These are phyloP conservation scores for Auricularia auricula-judae DNA, from an alignment of 768 basidiomycete species.

Conservation along the genomic window DNA sequence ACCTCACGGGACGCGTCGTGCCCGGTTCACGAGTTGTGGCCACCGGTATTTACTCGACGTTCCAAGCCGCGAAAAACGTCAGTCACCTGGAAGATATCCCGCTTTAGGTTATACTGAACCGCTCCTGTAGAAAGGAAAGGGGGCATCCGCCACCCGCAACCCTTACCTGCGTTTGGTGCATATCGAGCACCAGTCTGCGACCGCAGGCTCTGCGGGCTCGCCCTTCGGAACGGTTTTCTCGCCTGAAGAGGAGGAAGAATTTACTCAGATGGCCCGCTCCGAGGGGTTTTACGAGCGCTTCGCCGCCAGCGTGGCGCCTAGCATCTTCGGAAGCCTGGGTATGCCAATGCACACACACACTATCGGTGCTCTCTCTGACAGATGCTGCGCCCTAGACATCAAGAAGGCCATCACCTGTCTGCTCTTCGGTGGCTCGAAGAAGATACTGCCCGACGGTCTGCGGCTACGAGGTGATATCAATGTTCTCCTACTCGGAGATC, in stretches of 20 bases:
- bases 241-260: constrained; percentile 96
- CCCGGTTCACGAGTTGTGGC: constrained; percentile 93
- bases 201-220: constrained; percentile 52
- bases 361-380: not conserved
- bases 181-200: constrained; percentile 77
- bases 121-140: constrained; percentile 38
- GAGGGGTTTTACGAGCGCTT: constrained; percentile 90
- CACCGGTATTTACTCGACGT: constrained; percentile 95
- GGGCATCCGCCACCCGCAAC: constrained; percentile 82
- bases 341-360: constrained; percentile 10
- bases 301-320: constrained; percentile 87
- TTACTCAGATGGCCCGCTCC: constrained; percentile 78
- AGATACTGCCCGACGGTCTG: constrained; percentile 95
- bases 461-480: constrained; percentile 95
- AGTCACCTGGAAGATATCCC: constrained; percentile 13
- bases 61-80: constrained; percentile 79
- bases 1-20: constrained; percentile 85
- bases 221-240: constrained; percentile 84
- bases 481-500: constrained; percentile 90
- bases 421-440: constrained; percentile 96
- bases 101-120: not conserved
- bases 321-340: constrained; percentile 95
- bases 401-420: constrained; percentile 96
- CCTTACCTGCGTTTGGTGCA: constrained; percentile 92
- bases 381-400: constrained; percentile 52